Evolutionary conservation across 768 basidiomycete genomes (phyloP).

Genomic region (Leccinellum luteum): DNA sequence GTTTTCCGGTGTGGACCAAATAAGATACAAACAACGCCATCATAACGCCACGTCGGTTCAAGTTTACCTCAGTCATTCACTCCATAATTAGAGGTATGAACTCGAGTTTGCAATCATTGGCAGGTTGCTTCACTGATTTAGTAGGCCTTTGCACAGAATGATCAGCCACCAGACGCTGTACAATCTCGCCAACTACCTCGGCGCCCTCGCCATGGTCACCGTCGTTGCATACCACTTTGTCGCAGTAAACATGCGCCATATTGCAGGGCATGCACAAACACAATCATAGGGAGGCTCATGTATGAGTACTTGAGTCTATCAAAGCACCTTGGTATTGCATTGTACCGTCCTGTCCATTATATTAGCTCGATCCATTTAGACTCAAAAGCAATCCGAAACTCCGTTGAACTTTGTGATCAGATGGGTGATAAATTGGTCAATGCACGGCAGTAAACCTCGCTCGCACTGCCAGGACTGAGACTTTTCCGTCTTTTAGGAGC

Average conservation of each 20-base stretch:
- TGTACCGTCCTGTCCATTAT: background rate
- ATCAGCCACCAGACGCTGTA: slow-evolving; percentile 81
- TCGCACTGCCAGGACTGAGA: too few relatives aligned
- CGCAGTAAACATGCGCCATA: slow-evolving; percentile 70
- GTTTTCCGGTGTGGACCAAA: slow-evolving; percentile 33
- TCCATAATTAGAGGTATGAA: slow-evolving; percentile 16
- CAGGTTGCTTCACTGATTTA: background rate
- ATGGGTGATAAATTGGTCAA: too few relatives aligned
- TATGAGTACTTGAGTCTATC: background rate
- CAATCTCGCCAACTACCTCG: slow-evolving; percentile 78
- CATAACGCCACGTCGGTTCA: background rate
- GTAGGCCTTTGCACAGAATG: slow-evolving; percentile 42
- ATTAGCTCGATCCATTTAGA: background rate
- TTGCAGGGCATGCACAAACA: slow-evolving; percentile 28
- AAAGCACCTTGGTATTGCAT: background rate
- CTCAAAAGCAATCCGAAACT: background rate
- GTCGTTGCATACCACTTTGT: slow-evolving; percentile 90
- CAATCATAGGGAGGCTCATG: background rate
- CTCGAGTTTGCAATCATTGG: background rate
- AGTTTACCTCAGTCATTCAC: background rate
- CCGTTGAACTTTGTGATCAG: background rate
- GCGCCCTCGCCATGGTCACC: slow-evolving; percentile 80
- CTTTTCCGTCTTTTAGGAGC: too few relatives aligned
- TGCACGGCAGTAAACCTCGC: too few relatives aligned
- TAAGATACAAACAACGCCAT: slow-evolving; percentile 30